Evolutionary conservation across 805 yeast genomes (phyloP), one percentile per base, ranked within the genome.

Genomic region (Hanseniaspora lindneri): DNA sequence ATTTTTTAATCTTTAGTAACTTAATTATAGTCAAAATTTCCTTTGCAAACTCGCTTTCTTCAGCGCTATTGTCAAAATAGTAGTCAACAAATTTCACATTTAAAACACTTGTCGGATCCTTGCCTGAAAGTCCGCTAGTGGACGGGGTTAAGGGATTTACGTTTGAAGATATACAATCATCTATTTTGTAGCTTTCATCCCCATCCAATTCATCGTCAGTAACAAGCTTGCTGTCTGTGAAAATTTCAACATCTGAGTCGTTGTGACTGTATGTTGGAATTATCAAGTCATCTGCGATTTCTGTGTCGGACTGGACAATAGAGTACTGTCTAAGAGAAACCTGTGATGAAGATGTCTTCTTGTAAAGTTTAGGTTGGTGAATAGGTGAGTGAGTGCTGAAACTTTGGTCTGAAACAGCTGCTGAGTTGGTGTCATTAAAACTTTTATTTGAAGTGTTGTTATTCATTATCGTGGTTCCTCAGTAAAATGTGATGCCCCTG

Each of bases 1-100:
- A 92, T 62, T 82, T 80, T 29, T 85, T 74, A 37, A 92, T 77
- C 49, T 72, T 71, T 51, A 92, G 65, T 8, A 72, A 68, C 54
- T 80, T 79, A 29, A 80, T 61, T 32, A 84, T 68, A 1, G 79
- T 73, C 28, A 86, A 60, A 36, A 89, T 68, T 60, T 88, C 96
- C 53, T 81, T 83, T 58, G 83, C 82, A 64, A 89, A 80, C 61
- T 85, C 88, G 56, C 81, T 89, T n/a, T 69, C 56, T 0, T 96
- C 96, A 50, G 88, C 69, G 1, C 82, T 65, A 58, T 83, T 79
- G 61, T 88, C 96, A 41, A 88, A 65, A 2, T 67, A 68, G 11
- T 77, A 82, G 39, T 72, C 71, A 5, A 79, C 74, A 34, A 60
- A 74, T 41, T 64, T 82, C 58, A 63, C 75, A 56, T 52, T 70